Evolutionary conservation across 2,329 filamentous ascomycete species (phyloP), one percentile per base, ranked within the genome.

Genomic region (Alternaria brassicae): DNA sequence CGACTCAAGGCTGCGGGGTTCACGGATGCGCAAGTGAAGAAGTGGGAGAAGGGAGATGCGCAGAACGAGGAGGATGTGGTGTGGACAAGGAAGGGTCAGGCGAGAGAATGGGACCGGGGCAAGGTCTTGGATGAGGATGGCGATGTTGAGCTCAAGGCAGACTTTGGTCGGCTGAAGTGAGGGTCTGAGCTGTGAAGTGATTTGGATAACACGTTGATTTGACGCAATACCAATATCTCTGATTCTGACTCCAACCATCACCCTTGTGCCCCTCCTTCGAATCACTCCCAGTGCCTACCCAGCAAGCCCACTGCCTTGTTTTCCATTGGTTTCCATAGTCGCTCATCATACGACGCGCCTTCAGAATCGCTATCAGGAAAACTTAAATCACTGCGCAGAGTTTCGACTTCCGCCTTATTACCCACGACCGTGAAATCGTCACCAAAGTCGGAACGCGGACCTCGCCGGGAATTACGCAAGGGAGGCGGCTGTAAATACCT

Each of bases 1-100:
- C 82, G 93, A 58, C 79, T 97, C 60, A 88, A 88, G 32, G 86
- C 86, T 19, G 92, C 91, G 0, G 93, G 93, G 0, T 96, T 96
- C 72, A 87, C 86, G 1, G 90, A 93, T 15, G 86, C 88, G 4
- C 86, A 93, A 69, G 86, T 97, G 58, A 83, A 84, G 68, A 88
- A 88, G 63, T 92, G 90, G 87, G 88, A 89, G 74, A 87, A 83
- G 50, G 85, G 86, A 21, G 81, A 83, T 1, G 85, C 85, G 12
- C 84, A 86, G 72, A 83, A 85, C 53, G 86, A 89, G 61, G 85
- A 87, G 36, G 86, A 89, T 69, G 89, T 96, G 3, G 85, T 81
- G 50, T 96, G 92, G 92, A 83, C 85, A 36, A 90, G 88, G 70
- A 82, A 79, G 56, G 91, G 91, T 1, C 88, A 94, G 72, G 78